Evolutionary conservation across 306 rosid species (phyloP), one percentile per base, ranked within the genome.

Genomic region (Casuarina equisetifolia): DNA sequence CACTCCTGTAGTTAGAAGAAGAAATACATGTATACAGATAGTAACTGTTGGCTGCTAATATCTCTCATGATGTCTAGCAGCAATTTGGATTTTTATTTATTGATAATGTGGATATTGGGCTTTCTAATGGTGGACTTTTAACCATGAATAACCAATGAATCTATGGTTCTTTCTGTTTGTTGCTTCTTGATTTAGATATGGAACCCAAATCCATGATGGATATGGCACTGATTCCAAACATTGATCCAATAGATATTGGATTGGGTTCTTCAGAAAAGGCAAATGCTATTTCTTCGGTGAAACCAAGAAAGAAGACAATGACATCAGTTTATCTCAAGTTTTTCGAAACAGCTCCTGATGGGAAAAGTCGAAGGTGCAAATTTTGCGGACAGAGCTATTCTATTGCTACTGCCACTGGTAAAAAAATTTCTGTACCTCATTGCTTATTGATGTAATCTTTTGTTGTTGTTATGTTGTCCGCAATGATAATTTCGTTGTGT

Each of bases 301-400:
- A 91, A 57, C 98, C 97, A 20, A 86, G 96, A 72, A 96, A 96
- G 90, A 92, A 96, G 86, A 92, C 99, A 7, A 91, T 95, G 98
- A 96, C 99, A 11, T 96, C 99, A 6, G 97, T 92, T 68, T 92
- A 85, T 84, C 90, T 96, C 82, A 96, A 90, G 89, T 96, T 84
- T 85, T 96, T 96, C 69, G 97, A 96, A 91, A 90, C 98, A 4
- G 96, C 97, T 80, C 68, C 83, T 9, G 99, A 92, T 78, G 96
- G 94, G 40, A 92, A 92, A 80, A 92, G 90, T 73, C 86, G 99
- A 45, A 86, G 89, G 66, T 96, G 99, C 91, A 96, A 96, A 76
- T 96, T 96, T 82, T 96, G 99, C 76, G 98, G 98, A 69, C 98
- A 92, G 82, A 91, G 89, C 80, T 96, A 92, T 74, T 92, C 98